Base-by-base conservation (phyloP, 2,329 filamentous ascomycete species). In the Nothophoma quercina region DNA sequence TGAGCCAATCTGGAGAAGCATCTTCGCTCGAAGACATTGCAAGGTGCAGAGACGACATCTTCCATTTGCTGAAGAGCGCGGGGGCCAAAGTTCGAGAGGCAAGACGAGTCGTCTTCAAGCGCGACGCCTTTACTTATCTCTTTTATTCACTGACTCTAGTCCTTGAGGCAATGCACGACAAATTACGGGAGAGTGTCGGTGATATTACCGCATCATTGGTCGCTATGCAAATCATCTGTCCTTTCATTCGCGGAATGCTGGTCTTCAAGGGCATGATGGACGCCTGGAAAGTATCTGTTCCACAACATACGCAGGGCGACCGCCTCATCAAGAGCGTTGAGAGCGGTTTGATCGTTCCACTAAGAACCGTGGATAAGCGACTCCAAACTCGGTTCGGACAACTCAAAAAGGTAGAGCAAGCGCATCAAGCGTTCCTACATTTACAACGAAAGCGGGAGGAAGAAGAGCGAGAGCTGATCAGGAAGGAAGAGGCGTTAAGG, bases 41-140 rank as follows among this genome's bases (percentile, higher is more conserved):
- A 1, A 46, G 49, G 15, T 53, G 44, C 4, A 46, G 33, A 3
- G 30, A 56, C 10, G 33, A 49, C 0, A n/a, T 70, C 15, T 36
- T 39, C 21, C 22, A 12, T 1, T 12, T 55, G 12, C 61, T 71
- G 1, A 33, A n/a, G 5, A 38, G 25, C 3, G 47, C 57, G 2
- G 16, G 21, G 2, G 28, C 29, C 0, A 12, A 6, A 2, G 35
- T 60, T 4, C 15, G 46, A 8, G 23, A 46, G 3, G 29, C 60
- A 2, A 12, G 58, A 13, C 61, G 26, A 8, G 22, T 29, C 16
- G 21, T 12, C 4, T 62, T 72, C 50, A 72, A 71, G 42, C 15
- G 16, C 12, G 71, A 73, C 29, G 65, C 65, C 1, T 72, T 63
- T 45, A 50, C 47, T 1, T 58, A 67, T 34, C 36, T 71, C 3